Evolutionary conservation across 192 early-diverging fungal species (phyloP).

Genomic region (Podila verticillata): DNA sequence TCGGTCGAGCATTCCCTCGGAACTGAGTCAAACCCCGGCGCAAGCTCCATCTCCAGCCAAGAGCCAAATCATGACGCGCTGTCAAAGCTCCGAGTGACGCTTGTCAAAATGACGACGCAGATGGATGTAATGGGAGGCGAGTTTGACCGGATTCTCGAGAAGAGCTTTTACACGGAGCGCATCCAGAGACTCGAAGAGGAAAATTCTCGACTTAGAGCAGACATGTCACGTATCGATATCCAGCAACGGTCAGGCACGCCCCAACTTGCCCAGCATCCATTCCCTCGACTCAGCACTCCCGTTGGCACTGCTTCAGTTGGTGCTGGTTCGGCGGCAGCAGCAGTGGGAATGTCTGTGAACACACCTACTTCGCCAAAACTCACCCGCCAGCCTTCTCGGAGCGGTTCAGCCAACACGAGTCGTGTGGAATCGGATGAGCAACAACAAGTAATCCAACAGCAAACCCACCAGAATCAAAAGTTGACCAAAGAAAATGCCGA

Average conservation of each 20-base stretch:
- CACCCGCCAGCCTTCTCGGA: constrained; percentile 39
- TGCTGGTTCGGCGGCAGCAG: constrained; percentile 6
- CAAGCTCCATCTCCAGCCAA: constrained; percentile 26
- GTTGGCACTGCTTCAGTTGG: constrained; percentile 16
- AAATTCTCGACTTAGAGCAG: constrained; percentile 30
- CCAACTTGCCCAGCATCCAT: constrained; percentile 21
- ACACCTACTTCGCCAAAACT: constrained; percentile 30
- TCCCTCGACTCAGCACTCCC: constrained; percentile 14
- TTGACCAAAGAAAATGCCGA: constrained; percentile 39
- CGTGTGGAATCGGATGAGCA: constrained; percentile 34
- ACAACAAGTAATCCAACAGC: constrained; percentile 34
- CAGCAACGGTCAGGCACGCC: constrained; percentile 47
- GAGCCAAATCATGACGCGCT: constrained; percentile 38
- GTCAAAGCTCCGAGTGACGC: constrained; percentile 29
- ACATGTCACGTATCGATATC: constrained; percentile 39
- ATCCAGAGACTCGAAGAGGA: constrained; percentile 41
- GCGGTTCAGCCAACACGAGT: background rate
- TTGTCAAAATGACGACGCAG: constrained; percentile 52
- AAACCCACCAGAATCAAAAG: constrained; percentile 33
- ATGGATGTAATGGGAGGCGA: constrained; percentile 57
- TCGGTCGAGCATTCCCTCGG: constrained; percentile 14
- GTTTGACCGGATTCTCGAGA: constrained; percentile 53
- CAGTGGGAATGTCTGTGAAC: constrained; percentile 7
- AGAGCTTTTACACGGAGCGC: constrained; percentile 49
- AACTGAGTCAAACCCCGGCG: constrained; percentile 15